Evolutionary conservation across 805 yeast genomes (phyloP), one percentile per base, ranked within the genome.

Genomic region (Nakazawaea populi): DNA sequence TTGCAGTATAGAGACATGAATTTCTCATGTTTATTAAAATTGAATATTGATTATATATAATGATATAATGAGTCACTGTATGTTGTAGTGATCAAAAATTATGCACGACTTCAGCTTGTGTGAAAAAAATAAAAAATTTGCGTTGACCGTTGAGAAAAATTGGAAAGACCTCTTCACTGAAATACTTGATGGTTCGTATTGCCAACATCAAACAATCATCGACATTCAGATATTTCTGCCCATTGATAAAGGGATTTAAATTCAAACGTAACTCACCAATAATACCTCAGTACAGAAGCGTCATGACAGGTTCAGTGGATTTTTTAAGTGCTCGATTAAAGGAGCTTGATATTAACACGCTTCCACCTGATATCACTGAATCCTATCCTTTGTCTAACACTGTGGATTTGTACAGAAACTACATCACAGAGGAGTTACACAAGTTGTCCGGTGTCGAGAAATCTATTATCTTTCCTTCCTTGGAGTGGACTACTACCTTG

Each of bases 341-440:
- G 27, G 47, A 56, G 24, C 54, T 69, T 44, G 53, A 62, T 12
- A 56, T 69, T 49, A 36, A 30, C 10, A 49, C 56, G 11, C 63
- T 61, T 48, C 89, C 89, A 32, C 59, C 72, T 1, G 55, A 63
- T 2, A 58, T 70, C 42, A 78, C 71, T 54, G 87, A 82, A 39
- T 85, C 96, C 1, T 78, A 72, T 64, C 96, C 97, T 12, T 82
- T 80, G 42, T 75, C 74, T 66, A 92, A 92, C 68, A 83, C 92
- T 4, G 83, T 87, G 52, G 99, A 94, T 63, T 74, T 90, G 27
- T 82, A 89, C 75, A 87, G 98, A 75, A 87, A 90, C 67, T 89
- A 88, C 70, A 88, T 94, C 66, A 73, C 96, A 47, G 77, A 80
- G 56, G 92, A 91, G 65, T 76, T 94, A 53, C 75, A 86, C 53